Evolutionary conservation across 257 asterid species (phyloP).

Genomic region (Galeopsis tetrahit): DNA sequence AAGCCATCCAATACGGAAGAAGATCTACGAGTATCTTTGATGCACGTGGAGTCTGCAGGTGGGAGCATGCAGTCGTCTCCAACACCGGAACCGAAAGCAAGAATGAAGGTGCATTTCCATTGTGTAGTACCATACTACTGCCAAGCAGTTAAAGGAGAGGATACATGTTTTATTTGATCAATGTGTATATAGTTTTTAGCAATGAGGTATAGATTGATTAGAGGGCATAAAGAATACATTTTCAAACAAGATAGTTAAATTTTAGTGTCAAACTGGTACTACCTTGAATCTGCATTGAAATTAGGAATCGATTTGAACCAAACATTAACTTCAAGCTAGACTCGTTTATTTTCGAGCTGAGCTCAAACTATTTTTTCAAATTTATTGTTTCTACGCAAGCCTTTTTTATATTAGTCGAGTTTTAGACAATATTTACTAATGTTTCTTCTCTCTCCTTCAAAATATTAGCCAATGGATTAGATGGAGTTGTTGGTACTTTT

Average conservation of each 20-base stretch:
- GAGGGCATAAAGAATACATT: constrained; percentile 1
- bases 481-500: too few relatives aligned
- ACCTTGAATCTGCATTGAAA: neutral
- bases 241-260: neutral
- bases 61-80: constrained; percentile 59
- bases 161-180: constrained; percentile 30
- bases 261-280: neutral
- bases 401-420: too few relatives aligned
- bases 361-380: too few relatives aligned
- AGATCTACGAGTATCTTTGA: constrained; percentile 92
- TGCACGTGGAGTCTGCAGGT: constrained; percentile 94
- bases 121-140: constrained; percentile 30
- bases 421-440: too few relatives aligned
- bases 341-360: too few relatives aligned
- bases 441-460: too few relatives aligned
- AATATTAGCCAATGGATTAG: too few relatives aligned
- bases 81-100: constrained; percentile 47
- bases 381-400: too few relatives aligned
- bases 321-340: too few relatives aligned
- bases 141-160: constrained; percentile 34
- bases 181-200: constrained; percentile 41
- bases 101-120: neutral
- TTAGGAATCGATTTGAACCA: neutral
- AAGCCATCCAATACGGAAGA: constrained; percentile 81
- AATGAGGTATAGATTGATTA: constrained; percentile 40